Evolutionary conservation across 2,329 filamentous ascomycete genomes (phyloP).

Genomic region (Fusarium neocosmosporiellum): DNA sequence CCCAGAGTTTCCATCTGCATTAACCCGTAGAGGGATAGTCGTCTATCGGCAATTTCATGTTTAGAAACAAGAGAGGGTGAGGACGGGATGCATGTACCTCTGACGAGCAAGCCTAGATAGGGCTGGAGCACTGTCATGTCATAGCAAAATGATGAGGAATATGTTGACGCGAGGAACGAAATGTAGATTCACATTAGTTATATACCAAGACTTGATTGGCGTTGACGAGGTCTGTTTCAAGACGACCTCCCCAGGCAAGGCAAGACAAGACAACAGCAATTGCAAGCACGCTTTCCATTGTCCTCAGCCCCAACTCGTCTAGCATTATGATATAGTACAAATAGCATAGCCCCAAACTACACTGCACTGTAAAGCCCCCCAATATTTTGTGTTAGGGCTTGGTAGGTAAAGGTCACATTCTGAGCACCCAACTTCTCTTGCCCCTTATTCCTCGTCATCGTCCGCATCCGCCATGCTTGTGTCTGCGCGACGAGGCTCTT

Average conservation of each 20-base stretch:
- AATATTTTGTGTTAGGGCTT: slow-evolving; percentile 5
- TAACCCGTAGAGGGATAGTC: neutral
- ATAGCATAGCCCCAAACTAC: slow-evolving; percentile 3
- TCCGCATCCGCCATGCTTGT: slow-evolving; percentile 55
- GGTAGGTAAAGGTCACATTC: slow-evolving; percentile 29
- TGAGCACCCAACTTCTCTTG: slow-evolving; percentile 6
- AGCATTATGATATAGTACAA: slow-evolving; percentile 36
- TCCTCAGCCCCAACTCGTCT: slow-evolving; percentile 29
- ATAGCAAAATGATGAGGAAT: neutral
- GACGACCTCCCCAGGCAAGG: neutral
- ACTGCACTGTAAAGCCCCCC: slow-evolving; percentile 3
- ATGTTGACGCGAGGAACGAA: slow-evolving; percentile 4
- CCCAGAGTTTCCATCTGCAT: neutral
- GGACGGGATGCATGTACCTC: slow-evolving; percentile 7
- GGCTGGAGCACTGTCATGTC: neutral
- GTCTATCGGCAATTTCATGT: slow-evolving; percentile 12
- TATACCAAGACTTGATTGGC: slow-evolving; percentile 8
- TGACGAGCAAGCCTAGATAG: neutral
- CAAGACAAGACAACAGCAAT: neutral
- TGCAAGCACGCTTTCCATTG: slow-evolving; percentile 39
- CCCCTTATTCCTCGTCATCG: slow-evolving; percentile 45
- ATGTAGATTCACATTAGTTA: slow-evolving; percentile 18
- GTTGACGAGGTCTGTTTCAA: neutral
- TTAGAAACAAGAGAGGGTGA: slow-evolving; percentile 23
- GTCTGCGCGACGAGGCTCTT: slow-evolving; percentile 45